A percentile compares a stretch with the other conserved stretches of the same genome.
Conservation (phyloP, 176 grass and related monocot species). For the Calamus simplicifolius region DNA sequence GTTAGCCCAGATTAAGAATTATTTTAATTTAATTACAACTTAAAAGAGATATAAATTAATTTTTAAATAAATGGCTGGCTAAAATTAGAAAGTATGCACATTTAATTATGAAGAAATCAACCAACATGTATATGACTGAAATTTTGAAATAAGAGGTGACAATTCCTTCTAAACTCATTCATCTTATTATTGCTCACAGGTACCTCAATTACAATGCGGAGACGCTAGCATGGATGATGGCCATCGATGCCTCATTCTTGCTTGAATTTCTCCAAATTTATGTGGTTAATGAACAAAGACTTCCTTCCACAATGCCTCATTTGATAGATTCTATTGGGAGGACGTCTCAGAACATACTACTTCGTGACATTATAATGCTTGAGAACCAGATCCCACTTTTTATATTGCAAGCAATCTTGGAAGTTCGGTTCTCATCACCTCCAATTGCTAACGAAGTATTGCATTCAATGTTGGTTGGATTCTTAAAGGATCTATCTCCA, state of each 20-base stretch:
- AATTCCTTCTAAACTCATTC: too few relatives aligned
- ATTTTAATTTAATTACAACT: too few relatives aligned
- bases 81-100: too few relatives aligned
- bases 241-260: conserved; percentile 65
- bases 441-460: conserved; percentile 8
- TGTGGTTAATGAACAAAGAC: conserved; percentile 5
- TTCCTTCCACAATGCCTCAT: conserved; percentile 22
- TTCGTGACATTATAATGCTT: conserved; percentile 51
- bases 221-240: conserved; percentile 84
- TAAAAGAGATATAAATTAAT: too few relatives aligned
- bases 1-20: too few relatives aligned
- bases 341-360: conserved; percentile 29
- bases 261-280: conserved; percentile 61
- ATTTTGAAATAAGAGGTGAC: too few relatives aligned
- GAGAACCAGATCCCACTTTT: conserved; percentile 86
- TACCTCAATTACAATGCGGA: conserved; percentile 44
- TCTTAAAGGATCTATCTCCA: conserved; percentile 44
- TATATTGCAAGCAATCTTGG: conserved; percentile 33
- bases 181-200: conserved; percentile 14
- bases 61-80: too few relatives aligned
- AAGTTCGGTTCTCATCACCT: conserved; percentile 15
- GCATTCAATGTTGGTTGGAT: conserved; percentile 31
- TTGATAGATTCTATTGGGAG: conserved; percentile 10
- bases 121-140: too few relatives aligned
- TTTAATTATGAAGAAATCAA: too few relatives aligned